These are phyloP conservation scores for Lanmaoa pseudosensibilis DNA, from an alignment of 768 basidiomycete genomes.

Conservation along the genomic window DNA sequence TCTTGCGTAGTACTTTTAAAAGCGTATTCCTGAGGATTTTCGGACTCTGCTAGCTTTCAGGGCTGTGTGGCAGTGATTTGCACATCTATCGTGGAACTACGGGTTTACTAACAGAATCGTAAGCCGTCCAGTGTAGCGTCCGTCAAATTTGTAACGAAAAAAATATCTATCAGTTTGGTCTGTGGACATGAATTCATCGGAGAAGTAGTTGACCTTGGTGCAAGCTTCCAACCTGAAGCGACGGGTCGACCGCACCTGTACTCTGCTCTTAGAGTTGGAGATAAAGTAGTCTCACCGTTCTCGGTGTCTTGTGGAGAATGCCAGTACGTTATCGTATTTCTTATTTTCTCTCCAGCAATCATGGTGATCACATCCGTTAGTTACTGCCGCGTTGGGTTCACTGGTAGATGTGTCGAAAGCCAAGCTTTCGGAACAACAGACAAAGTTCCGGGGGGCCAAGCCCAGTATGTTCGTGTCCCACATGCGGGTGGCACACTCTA, in stretches of 20 bases:
- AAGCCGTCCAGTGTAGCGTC: constrained; percentile 21
- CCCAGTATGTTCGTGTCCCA: constrained; percentile 78
- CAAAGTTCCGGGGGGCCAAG: constrained; percentile 74
- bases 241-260: constrained; percentile 62
- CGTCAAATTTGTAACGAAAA: background rate
- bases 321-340: constrained; percentile 49
- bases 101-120: constrained; percentile 53
- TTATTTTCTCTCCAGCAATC: background rate
- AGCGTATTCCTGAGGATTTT: background rate
- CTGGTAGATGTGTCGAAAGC: constrained; percentile 62
- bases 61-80: constrained; percentile 72
- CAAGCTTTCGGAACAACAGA: constrained; percentile 63
- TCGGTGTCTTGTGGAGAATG: constrained; percentile 85
- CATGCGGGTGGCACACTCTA: constrained; percentile 77
- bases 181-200: constrained; percentile 82
- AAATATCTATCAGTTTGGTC: constrained; percentile 45
- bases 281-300: constrained; percentile 80
- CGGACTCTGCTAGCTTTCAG: constrained; percentile 48
- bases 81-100: constrained; percentile 72
- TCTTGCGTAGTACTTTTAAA: background rate
- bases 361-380: constrained; percentile 35
- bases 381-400: constrained; percentile 71
- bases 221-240: constrained; percentile 46
- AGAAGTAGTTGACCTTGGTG: constrained; percentile 65
- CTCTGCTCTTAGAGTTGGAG: constrained; percentile 61